Conservation (phyloP, 176 grass and related monocot genomes). For the Stipa capillata region DNA sequence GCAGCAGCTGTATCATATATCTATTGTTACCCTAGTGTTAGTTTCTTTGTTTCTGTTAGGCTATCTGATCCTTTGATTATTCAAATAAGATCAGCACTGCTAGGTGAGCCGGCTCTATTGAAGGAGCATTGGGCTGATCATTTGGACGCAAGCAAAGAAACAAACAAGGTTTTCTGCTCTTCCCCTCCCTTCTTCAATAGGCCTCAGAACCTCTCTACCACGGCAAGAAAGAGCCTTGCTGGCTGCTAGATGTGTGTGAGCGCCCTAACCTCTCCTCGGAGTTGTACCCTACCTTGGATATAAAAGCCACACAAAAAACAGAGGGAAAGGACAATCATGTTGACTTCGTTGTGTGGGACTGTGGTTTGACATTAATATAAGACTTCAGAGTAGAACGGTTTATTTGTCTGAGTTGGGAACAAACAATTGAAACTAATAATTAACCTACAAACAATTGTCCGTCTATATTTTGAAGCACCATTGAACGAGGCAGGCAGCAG, state of each 20-base stretch:
- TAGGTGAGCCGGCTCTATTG: neutral
- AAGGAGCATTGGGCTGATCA: neutral
- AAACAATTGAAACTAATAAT: neutral
- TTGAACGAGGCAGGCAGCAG: neutral
- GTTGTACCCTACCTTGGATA: neutral
- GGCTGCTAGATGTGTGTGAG: neutral
- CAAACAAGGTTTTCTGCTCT: neutral
- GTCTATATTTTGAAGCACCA: neutral
- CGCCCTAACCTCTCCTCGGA: neutral
- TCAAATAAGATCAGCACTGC: neutral
- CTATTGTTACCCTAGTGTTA: neutral
- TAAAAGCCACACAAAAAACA: neutral
- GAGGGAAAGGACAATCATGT: neutral
- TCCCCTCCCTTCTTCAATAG: neutral
- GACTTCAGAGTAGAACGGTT: neutral
- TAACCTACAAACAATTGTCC: neutral
- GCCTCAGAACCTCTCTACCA: neutral
- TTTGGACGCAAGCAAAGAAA: neutral
- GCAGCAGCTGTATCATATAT: neutral
- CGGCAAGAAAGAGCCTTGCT: neutral
- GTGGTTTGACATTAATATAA: neutral
- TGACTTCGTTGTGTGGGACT: neutral
- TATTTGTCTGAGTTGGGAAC: neutral
- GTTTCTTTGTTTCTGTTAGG: neutral
- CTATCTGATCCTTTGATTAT: neutral